Conservation (phyloP, 352 stramenopile genomes). For the Saprolegnia diclina region DNA sequence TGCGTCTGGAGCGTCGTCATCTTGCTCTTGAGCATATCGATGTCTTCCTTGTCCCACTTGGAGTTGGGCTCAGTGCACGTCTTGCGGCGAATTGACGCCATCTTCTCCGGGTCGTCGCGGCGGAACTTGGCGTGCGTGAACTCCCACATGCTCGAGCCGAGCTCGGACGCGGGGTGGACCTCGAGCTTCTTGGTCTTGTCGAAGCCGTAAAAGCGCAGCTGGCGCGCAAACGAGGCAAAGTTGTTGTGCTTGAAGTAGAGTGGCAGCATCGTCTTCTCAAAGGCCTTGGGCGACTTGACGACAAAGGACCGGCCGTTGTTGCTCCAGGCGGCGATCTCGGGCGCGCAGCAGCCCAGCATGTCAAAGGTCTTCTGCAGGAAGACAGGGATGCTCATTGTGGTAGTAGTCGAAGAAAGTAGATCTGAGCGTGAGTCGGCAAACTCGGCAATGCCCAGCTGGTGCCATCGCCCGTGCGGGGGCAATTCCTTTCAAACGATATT, state of each 20-base stretch:
- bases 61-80: conserved; percentile 23
- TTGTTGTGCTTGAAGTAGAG: conserved; percentile 95
- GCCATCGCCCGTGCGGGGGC: too few species aligned
- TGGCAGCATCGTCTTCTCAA: conserved; percentile 87
- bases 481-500: too few species aligned
- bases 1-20: conserved; percentile 22
- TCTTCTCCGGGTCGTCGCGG: conserved; percentile 16
- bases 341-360: conserved; percentile 86
- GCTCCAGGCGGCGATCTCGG: conserved; percentile 71
- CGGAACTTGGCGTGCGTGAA: conserved; percentile 26
- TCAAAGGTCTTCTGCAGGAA: conserved; percentile 93
- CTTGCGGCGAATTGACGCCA: conserved; percentile 23
- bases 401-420: neutral
- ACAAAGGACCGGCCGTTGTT: conserved; percentile 81
- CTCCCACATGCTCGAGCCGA: conserved; percentile 36
- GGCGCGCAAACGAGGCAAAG: conserved; percentile 89
- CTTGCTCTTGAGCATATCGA: neutral
- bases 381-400: conserved; percentile 42
- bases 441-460: neutral
- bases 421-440: neutral
- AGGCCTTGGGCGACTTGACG: conserved; percentile 88
- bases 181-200: conserved; percentile 89
- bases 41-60: conserved; percentile 24
- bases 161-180: conserved; percentile 70
- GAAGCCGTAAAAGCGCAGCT: conserved; percentile 93